These are phyloP conservation scores for Euphorbia peplus DNA, from an alignment of 345 rosid genomes.

Conservation along the genomic window DNA sequence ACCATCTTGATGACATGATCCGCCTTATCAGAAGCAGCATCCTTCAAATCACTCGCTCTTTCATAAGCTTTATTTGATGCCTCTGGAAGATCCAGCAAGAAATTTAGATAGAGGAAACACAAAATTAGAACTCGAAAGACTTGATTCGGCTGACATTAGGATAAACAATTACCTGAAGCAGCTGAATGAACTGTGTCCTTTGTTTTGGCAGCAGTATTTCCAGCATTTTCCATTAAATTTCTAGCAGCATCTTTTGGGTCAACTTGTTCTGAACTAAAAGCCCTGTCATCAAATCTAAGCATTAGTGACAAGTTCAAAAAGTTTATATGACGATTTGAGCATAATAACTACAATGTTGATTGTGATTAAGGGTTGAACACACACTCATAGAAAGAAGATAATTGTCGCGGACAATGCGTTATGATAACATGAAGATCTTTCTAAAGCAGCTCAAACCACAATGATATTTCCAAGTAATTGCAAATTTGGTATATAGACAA, in stretches of 20 bases:
- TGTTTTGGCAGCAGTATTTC: slow-evolving; percentile 36
- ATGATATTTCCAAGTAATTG: not conserved
- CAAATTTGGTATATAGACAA: no score
- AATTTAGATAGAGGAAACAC: not conserved
- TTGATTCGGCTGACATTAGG: not conserved
- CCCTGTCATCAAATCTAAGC: slow-evolving; percentile 16
- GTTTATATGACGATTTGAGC: not conserved
- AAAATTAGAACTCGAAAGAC: not conserved
- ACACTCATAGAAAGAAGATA: not conserved
- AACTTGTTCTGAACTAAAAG: slow-evolving; percentile 9
- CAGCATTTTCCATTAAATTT: slow-evolving; percentile 26
- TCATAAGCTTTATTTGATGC: slow-evolving; percentile 23
- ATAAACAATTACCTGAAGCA: slow-evolving; percentile 26
- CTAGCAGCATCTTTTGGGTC: slow-evolving; percentile 16
- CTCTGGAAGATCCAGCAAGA: slow-evolving; percentile 15
- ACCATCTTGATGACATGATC: not conserved
- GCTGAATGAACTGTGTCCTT: slow-evolving; percentile 27
- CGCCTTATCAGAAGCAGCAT: slow-evolving; percentile 17
- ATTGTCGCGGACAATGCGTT: not conserved
- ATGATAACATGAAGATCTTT: not conserved
- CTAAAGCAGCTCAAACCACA: not conserved
- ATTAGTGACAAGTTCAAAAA: not conserved
- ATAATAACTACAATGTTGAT: not conserved
- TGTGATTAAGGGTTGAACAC: not conserved
- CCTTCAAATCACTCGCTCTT: slow-evolving; percentile 17